phyloP scores from a whole-genome alignment of 2,329 filamentous ascomycete species.

The Byssoonygena ceratinophila region DNA sequence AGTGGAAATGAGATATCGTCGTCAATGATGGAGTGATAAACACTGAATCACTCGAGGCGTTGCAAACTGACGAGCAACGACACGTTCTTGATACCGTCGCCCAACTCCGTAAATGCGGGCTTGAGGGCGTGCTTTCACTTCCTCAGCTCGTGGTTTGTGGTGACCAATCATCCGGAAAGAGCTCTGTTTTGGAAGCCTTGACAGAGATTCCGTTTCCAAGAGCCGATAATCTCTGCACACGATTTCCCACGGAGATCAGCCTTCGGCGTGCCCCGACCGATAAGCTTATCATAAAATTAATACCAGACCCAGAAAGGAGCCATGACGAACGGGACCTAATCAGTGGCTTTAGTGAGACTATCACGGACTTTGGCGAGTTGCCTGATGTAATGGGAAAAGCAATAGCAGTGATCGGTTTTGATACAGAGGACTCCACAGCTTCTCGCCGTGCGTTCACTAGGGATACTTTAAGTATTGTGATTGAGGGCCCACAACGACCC shows the following conservation, averaged over 20 bases:
- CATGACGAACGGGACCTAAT: slow-evolving; percentile 13
- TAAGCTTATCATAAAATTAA: slow-evolving; percentile 17
- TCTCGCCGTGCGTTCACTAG: slow-evolving; percentile 3
- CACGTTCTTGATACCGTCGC: slow-evolving; percentile 7
- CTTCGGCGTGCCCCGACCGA: slow-evolving; percentile 25
- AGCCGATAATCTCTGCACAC: slow-evolving; percentile 24
- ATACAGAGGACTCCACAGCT: too few species aligned
- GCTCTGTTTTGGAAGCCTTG: slow-evolving; percentile 24
- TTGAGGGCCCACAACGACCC: slow-evolving; percentile 9
- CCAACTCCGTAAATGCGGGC: neutral
- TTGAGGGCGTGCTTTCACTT: slow-evolving; percentile 16
- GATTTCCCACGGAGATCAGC: slow-evolving; percentile 38
- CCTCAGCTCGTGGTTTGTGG: slow-evolving; percentile 25
- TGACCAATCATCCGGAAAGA: slow-evolving; percentile 26
- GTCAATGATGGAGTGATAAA: too few species aligned
- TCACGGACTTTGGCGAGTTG: slow-evolving; percentile 1
- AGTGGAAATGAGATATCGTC: too few species aligned
- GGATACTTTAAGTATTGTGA: slow-evolving; percentile 8
- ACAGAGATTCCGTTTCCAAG: slow-evolving; percentile 22
- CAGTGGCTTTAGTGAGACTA: slow-evolving; percentile 9
- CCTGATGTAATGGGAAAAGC: slow-evolving; percentile 3
- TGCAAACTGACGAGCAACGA: slow-evolving; percentile 7
- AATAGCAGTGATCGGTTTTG: slow-evolving; percentile 8
- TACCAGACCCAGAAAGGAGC: slow-evolving; percentile 13
- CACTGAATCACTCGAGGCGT: neutral